Evolutionary conservation across 805 yeast species (phyloP).

Genomic region (Nakazawaea laoshanensis): DNA sequence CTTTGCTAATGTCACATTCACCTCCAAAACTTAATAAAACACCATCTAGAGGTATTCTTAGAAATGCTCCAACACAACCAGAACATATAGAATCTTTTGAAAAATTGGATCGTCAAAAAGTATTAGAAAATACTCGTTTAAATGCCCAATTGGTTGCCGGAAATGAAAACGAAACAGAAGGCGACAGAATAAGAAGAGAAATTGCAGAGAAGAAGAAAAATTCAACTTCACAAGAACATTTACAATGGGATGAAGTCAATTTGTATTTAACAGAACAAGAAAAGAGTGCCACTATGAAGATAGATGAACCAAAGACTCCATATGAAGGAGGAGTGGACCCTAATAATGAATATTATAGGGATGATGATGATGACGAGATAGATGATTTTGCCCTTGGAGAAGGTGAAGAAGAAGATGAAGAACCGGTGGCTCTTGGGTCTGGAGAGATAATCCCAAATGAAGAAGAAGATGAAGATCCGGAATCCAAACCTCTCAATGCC

Average conservation of each 20-base stretch:
- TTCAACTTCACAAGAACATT: constrained; percentile 25
- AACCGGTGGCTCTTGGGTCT: constrained; percentile 31
- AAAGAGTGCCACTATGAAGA: constrained; percentile 65
- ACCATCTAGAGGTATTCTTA: constrained; percentile 23
- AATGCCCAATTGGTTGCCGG: constrained; percentile 42
- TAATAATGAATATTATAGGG: constrained; percentile 67
- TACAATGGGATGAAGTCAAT: constrained; percentile 84
- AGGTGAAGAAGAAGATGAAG: constrained; percentile 15
- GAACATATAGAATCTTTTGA: constrained; percentile 13
- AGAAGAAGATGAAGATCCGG: constrained; percentile 30
- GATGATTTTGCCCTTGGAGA: constrained; percentile 47
- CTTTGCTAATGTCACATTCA: constrained; percentile 7
- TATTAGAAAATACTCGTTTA: constrained; percentile 67
- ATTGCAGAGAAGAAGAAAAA: constrained; percentile 29
- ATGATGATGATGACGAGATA: constrained; percentile 55
- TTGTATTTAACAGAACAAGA: constrained; percentile 67
- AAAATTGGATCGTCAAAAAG: constrained; percentile 50
- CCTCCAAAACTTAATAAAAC: constrained; percentile 8
- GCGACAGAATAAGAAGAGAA: constrained; percentile 38
- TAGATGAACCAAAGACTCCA: constrained; percentile 94
- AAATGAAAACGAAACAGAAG: constrained; percentile 19
- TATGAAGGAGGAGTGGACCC: constrained; percentile 87
- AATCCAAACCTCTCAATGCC: constrained; percentile 30
- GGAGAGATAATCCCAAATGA: constrained; percentile 28
- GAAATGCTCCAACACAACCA: constrained; percentile 19